Evolutionary conservation across 139 green algal genomes (phyloP).

Genomic region (Chlamydomonas eustigma): DNA sequence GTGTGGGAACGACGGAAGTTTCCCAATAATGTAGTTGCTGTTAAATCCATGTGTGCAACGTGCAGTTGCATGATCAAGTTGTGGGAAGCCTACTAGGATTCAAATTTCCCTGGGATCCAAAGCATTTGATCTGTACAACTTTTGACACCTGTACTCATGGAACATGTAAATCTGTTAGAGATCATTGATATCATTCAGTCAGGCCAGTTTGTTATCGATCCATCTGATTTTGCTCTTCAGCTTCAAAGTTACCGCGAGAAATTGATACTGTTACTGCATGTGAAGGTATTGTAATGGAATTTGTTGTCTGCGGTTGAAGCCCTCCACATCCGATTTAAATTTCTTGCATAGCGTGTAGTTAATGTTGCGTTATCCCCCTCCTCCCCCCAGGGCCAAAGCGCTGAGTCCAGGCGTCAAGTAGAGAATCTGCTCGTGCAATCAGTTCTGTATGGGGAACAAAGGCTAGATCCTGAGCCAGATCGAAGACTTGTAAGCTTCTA

Average conservation of each 20-base stretch:
- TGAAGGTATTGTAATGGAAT: constrained; percentile 38
- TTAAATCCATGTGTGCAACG: too few species aligned
- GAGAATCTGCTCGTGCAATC: constrained; percentile 37
- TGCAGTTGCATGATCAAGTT: too few species aligned
- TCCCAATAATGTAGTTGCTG: too few species aligned
- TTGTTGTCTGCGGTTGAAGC: background rate
- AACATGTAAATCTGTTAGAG: constrained; percentile 2
- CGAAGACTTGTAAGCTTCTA: constrained; percentile 37
- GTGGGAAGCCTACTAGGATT: too few species aligned
- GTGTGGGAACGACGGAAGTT: too few species aligned
- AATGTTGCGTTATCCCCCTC: background rate
- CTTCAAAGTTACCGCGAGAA: constrained; percentile 39
- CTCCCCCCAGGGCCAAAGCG: constrained; percentile 37
- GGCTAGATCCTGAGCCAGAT: constrained; percentile 64
- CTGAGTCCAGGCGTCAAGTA: constrained; percentile 47
- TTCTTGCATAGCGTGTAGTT: background rate
- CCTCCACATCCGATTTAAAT: background rate
- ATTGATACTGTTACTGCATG: constrained; percentile 54
- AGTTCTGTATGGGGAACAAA: constrained; percentile 40
- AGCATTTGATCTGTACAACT: too few species aligned
- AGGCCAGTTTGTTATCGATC: constrained; percentile 12
- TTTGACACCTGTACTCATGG: too few species aligned
- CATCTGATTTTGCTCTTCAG: constrained; percentile 26
- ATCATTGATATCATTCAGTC: background rate
- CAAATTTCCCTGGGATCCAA: too few species aligned